phyloP scores from a whole-genome alignment of 768 basidiomycete species.

The Myochromella boudieri region DNA sequence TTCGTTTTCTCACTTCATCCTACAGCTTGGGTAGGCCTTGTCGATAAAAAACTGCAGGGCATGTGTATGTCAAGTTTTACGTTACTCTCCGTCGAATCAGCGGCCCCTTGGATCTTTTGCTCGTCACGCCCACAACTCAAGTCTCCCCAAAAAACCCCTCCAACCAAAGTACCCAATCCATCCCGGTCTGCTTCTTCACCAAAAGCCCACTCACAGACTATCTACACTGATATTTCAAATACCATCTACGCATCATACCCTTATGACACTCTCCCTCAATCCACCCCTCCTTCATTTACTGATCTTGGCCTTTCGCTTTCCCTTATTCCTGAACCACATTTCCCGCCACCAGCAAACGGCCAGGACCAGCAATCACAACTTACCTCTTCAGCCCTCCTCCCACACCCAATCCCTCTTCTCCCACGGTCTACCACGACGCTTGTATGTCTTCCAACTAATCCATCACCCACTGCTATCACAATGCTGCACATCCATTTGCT shows the following conservation, averaged over 20 bases:
- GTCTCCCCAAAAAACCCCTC: slow-evolving; percentile 14
- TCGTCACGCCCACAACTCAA: slow-evolving; percentile 22
- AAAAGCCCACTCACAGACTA: slow-evolving; percentile 20
- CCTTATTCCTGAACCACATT: slow-evolving; percentile 32
- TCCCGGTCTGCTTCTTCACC: slow-evolving; percentile 22
- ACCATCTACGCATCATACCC: slow-evolving; percentile 53
- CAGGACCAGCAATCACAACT: slow-evolving; percentile 4
- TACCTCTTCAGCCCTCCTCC: slow-evolving; percentile 1
- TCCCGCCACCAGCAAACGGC: slow-evolving; percentile 17
- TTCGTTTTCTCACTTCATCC: slow-evolving; percentile 7
- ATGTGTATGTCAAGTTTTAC: slow-evolving; percentile 59
- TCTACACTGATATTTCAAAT: slow-evolving; percentile 47
- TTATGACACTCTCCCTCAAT: slow-evolving; percentile 39
- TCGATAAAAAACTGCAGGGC: slow-evolving; percentile 41
- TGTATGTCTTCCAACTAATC: slow-evolving; percentile 48
- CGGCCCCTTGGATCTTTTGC: slow-evolving; percentile 60
- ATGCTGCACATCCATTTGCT: slow-evolving; percentile 68
- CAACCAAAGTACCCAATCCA: slow-evolving; percentile 24
- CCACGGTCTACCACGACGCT: slow-evolving; percentile 61
- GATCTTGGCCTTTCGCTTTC: slow-evolving; percentile 36
- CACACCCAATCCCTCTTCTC: slow-evolving; percentile 42
- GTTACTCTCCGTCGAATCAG: slow-evolving; percentile 58
- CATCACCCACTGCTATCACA: slow-evolving; percentile 41
- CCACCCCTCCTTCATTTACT: slow-evolving; percentile 28
- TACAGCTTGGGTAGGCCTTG: slow-evolving; percentile 66